These are phyloP conservation scores for Nemania serpens DNA, from an alignment of 2,329 filamentous ascomycete species.

Conservation along the genomic window DNA sequence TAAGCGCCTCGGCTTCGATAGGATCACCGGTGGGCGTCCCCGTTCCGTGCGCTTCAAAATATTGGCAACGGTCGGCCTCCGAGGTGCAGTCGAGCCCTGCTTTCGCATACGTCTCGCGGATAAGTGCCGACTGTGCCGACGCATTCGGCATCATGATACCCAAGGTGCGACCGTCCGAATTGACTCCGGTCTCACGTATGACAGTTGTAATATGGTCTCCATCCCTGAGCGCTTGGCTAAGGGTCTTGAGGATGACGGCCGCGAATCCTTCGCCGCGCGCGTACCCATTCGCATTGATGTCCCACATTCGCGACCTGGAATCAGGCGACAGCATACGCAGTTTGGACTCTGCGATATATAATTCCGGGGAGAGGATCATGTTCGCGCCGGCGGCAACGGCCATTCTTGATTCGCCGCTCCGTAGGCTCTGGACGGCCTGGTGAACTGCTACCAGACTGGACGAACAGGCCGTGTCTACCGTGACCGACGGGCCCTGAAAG, in stretches of 20 bases:
- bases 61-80: conserved; percentile 23
- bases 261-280: conserved; percentile 43
- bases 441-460: conserved; percentile 46
- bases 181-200: conserved; percentile 40
- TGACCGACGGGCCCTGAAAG: conserved; percentile 48
- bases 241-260: conserved; percentile 42
- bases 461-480: conserved; percentile 53
- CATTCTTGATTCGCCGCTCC: conserved; percentile 33
- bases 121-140: conserved; percentile 28
- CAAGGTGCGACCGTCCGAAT: conserved; percentile 28
- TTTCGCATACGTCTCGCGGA: conserved; percentile 25
- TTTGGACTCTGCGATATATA: conserved; percentile 27
- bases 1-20: conserved; percentile 32
- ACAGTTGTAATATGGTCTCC: conserved; percentile 44
- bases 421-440: conserved; percentile 39
- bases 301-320: conserved; percentile 44
- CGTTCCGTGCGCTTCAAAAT: conserved; percentile 36
- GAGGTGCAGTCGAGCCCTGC: conserved; percentile 28
- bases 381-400: conserved; percentile 17
- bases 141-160: conserved; percentile 15
- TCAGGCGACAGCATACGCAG: conserved; percentile 39
- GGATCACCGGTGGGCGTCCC: conserved; percentile 35
- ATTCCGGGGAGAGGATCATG: no score
- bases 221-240: conserved; percentile 41
- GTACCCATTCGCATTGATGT: conserved; percentile 43